Conservation (phyloP, 2,329 filamentous ascomycete species). For the Verticillium zaregamsianum region DNA sequence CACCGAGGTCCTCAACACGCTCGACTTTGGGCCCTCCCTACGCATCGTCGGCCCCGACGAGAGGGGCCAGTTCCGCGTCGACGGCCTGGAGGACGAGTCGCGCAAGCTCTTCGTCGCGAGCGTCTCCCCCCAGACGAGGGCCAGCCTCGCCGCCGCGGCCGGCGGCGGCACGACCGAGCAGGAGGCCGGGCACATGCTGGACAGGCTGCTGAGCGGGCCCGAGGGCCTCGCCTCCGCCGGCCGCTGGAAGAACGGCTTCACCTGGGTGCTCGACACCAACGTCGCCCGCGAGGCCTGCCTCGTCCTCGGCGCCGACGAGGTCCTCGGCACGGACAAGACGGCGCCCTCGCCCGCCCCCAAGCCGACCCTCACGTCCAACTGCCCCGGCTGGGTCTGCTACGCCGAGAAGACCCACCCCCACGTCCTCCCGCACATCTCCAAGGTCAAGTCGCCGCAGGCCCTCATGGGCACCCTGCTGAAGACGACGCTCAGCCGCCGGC, state of each 20-base stretch:
- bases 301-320: slow-evolving; percentile 73
- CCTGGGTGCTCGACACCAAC: slow-evolving; percentile 90
- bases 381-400: slow-evolving; percentile 98
- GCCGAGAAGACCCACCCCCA: slow-evolving; percentile 97
- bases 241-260: slow-evolving; percentile 69
- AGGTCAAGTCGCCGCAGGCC: slow-evolving; percentile 90
- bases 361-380: slow-evolving; percentile 81
- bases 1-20: slow-evolving; percentile 77
- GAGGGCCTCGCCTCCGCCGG: slow-evolving; percentile 68
- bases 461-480: slow-evolving; percentile 88
- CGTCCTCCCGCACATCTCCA: slow-evolving; percentile 84
- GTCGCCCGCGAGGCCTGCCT: slow-evolving; percentile 75
- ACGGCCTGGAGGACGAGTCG: slow-evolving; percentile 53
- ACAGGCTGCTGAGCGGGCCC: slow-evolving; percentile 70
- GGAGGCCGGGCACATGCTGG: slow-evolving; percentile 77
- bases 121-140: slow-evolving; percentile 85
- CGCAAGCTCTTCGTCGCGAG: slow-evolving; percentile 84
- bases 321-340: slow-evolving; percentile 33
- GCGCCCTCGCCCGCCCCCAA: slow-evolving; percentile 19
- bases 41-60: slow-evolving; percentile 28
- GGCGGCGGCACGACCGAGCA: slow-evolving; percentile 65
- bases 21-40: slow-evolving; percentile 63
- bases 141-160: slow-evolving; percentile 82
- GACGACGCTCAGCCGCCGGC: slow-evolving; percentile 69
- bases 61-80: slow-evolving; percentile 32